A percentile compares a stretch with the other conserved stretches of the same genome.
These are phyloP conservation scores for Dendrobium chrysotoxum DNA, from an alignment of 106 monocot genomes.

Conservation along the genomic window DNA sequence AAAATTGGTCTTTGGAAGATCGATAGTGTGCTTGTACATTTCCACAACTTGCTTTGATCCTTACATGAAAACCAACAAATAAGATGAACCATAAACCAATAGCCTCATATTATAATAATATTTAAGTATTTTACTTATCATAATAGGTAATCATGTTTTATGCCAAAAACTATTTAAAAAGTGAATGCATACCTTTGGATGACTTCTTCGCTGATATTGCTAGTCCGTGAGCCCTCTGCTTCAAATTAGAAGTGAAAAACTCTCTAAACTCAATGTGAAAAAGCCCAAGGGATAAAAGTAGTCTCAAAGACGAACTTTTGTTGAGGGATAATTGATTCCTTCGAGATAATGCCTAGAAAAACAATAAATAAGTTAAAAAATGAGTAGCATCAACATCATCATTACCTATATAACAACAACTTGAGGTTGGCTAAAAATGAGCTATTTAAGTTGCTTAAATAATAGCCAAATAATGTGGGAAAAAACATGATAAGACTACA, in stretches of 20 bases:
- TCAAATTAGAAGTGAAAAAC: constrained; percentile 21
- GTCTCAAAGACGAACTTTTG: constrained; percentile 9
- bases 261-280: constrained; percentile 22
- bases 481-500: neutral
- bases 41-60: constrained; percentile 66
- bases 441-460: neutral
- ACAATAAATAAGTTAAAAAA: neutral
- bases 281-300: constrained; percentile 11
- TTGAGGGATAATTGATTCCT: constrained; percentile 3
- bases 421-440: neutral
- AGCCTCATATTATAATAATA: neutral
- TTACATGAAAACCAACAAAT: constrained; percentile 5
- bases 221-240: constrained; percentile 64
- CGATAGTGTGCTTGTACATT: constrained; percentile 88
- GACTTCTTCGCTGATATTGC: constrained; percentile 85
- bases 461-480: neutral
- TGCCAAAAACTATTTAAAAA: neutral
- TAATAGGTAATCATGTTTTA: neutral
- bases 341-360: constrained; percentile 16
- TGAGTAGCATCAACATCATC: neutral
- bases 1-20: constrained; percentile 86
- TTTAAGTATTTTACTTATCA: neutral
- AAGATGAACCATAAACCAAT: neutral
- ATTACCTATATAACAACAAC: neutral
- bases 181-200: constrained; percentile 37